Percentiles rank a stretch among this genome's conserved stretches.
These are phyloP conservation scores for Dryas integrifolia DNA, from an alignment of 331 rosid species.

Conservation along the genomic window DNA sequence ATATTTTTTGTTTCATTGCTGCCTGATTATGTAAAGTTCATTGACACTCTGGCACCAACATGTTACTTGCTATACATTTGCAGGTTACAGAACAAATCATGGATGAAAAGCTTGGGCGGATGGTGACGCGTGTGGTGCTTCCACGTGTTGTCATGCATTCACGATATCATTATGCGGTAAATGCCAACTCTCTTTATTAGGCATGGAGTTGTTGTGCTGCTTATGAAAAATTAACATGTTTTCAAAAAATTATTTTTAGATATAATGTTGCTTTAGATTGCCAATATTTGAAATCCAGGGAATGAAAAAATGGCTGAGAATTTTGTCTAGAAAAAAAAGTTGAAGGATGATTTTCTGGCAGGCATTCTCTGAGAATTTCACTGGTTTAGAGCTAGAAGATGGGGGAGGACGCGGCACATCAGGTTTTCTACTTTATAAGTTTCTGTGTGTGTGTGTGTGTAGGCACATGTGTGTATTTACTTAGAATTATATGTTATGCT, in stretches of 20 bases:
- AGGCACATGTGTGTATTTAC: not conserved
- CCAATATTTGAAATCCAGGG: not conserved
- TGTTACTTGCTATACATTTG: constrained; percentile 19
- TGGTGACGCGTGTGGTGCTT: constrained; percentile 91
- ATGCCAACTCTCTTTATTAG: not conserved
- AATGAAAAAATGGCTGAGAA: not conserved
- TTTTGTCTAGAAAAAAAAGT: not conserved
- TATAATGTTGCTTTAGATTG: not conserved
- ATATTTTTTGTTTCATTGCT: not conserved
- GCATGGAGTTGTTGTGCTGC: not conserved
- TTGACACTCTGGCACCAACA: constrained; percentile 19
- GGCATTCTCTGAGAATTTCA: constrained; percentile 87
- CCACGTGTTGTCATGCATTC: constrained; percentile 98
- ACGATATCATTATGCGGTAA: constrained; percentile 86
- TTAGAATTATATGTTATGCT: not conserved
- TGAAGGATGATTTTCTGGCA: constrained; percentile 37
- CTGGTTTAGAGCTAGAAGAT: constrained; percentile 97
- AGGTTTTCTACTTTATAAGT: constrained; percentile 38
- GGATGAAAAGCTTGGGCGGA: constrained; percentile 92
- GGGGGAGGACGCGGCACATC: constrained; percentile 99
- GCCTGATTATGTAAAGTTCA: constrained; percentile 14
- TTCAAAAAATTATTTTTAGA: not conserved
- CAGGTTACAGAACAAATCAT: constrained; percentile 87
- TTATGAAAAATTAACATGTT: not conserved
- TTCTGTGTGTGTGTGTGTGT: not conserved